These are phyloP conservation scores for Wickerhamiella australiensis DNA, from an alignment of 805 yeast genomes.

Conservation along the genomic window DNA sequence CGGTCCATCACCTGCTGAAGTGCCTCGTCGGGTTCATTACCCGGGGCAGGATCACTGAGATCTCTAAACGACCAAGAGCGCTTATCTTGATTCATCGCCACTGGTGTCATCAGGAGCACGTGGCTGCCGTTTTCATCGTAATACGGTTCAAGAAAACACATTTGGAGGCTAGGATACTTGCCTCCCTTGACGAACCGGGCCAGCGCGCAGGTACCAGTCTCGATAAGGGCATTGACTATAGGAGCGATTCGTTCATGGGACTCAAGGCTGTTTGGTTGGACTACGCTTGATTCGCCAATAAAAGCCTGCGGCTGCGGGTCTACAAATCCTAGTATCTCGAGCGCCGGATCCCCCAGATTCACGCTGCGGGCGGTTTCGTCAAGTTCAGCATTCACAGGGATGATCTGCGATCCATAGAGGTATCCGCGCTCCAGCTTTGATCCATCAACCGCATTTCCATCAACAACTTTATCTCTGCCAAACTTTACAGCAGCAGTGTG, in stretches of 20 bases:
- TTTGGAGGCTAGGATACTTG: constrained; percentile 13
- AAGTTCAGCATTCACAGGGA: constrained; percentile 8
- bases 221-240: constrained; percentile 13
- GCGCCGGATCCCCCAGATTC: not conserved
- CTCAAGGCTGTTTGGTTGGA: constrained; percentile 4
- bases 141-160: constrained; percentile 17
- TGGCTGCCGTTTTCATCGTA: not conserved
- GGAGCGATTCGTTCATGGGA: constrained; percentile 8
- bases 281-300: constrained; percentile 8
- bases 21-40: constrained; percentile 3
- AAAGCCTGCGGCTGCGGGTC: not conserved
- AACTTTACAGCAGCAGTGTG: not conserved
- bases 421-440: constrained; percentile 9
- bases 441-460: not conserved
- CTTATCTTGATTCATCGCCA: constrained; percentile 20
- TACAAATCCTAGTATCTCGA: constrained; percentile 14
- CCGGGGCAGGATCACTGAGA: constrained; percentile 1
- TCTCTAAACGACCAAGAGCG: constrained; percentile 3
- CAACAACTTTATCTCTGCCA: not conserved
- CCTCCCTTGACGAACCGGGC: constrained; percentile 16
- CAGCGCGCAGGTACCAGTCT: constrained; percentile 15
- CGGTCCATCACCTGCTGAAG: constrained; percentile 15
- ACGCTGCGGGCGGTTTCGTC: not conserved
- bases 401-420: constrained; percentile 14
- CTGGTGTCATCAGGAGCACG: constrained; percentile 13